phyloP scores from a whole-genome alignment of 345 rosid genomes.

The Noccaea bulbosa region DNA sequence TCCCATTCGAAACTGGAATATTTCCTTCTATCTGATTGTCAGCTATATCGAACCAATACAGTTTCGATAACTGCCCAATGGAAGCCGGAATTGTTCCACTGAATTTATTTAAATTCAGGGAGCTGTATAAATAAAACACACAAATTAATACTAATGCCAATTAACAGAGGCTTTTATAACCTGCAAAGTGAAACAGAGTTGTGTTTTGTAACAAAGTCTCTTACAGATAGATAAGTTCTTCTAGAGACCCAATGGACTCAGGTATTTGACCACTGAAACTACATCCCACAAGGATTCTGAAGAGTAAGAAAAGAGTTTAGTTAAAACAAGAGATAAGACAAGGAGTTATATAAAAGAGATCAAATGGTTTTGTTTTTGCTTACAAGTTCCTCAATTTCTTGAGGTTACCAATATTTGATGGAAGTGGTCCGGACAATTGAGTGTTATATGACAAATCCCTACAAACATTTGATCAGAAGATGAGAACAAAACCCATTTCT shows the following conservation, averaged over 20 bases:
- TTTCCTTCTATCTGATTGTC: constrained; percentile 72
- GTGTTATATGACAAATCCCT: constrained; percentile 88
- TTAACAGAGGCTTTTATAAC: neutral
- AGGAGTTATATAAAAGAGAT: neutral
- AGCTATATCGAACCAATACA: constrained; percentile 86
- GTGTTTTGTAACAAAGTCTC: constrained; percentile 21
- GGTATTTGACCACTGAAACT: constrained; percentile 75
- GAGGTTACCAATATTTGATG: constrained; percentile 59
- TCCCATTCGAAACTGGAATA: constrained; percentile 78
- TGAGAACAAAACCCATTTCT: constrained; percentile 1
- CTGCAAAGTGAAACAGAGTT: neutral
- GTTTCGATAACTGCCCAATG: constrained; percentile 63
- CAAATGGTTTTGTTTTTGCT: constrained; percentile 36
- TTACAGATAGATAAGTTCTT: constrained; percentile 61
- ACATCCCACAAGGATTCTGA: constrained; percentile 79
- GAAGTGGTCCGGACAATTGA: constrained; percentile 68
- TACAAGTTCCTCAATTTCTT: constrained; percentile 69
- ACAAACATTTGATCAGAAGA: constrained; percentile 35
- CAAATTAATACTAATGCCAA: neutral
- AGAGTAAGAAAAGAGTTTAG: constrained; percentile 18
- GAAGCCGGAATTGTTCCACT: constrained; percentile 74
- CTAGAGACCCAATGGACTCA: constrained; percentile 61
- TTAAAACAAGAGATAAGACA: constrained; percentile 7
- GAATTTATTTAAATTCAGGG: constrained; percentile 74
- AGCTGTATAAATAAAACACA: constrained; percentile 51